Conservation (phyloP, 306 rosid genomes). For the Styphnolobium japonicum region DNA sequence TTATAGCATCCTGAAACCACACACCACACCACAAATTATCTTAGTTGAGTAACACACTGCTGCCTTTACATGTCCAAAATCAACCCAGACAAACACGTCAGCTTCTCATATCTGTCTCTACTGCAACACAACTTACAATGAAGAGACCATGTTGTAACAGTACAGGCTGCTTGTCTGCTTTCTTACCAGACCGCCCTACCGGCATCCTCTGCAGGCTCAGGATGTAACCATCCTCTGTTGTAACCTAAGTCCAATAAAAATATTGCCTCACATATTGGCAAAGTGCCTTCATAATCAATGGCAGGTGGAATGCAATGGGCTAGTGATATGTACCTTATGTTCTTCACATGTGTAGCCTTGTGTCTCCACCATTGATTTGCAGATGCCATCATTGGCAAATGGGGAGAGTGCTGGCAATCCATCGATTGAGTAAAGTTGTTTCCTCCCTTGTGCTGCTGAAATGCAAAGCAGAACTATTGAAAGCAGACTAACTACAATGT, state of each 20-base stretch:
- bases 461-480: conserved; percentile 12
- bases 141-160: conserved; percentile 64
- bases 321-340: conserved; percentile 38
- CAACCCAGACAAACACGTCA: neutral
- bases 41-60: neutral
- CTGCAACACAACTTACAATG: conserved; percentile 35
- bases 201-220: conserved; percentile 69
- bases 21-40: neutral
- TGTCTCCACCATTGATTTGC: conserved; percentile 53
- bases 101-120: neutral
- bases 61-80: neutral
- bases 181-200: conserved; percentile 23
- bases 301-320: neutral
- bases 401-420: conserved; percentile 4
- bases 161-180: conserved; percentile 45
- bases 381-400: conserved; percentile 39
- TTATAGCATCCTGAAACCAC: conserved; percentile 44
- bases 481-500: neutral
- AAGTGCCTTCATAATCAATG: neutral
- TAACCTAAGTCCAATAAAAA: conserved; percentile 35
- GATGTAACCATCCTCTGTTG: conserved; percentile 63
- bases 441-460: conserved; percentile 25
- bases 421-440: neutral
- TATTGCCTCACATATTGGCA: neutral
- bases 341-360: conserved; percentile 69